Conservation (phyloP, 495 filamentous ascomycete genomes). For the Oleoguttula mirabilis region DNA sequence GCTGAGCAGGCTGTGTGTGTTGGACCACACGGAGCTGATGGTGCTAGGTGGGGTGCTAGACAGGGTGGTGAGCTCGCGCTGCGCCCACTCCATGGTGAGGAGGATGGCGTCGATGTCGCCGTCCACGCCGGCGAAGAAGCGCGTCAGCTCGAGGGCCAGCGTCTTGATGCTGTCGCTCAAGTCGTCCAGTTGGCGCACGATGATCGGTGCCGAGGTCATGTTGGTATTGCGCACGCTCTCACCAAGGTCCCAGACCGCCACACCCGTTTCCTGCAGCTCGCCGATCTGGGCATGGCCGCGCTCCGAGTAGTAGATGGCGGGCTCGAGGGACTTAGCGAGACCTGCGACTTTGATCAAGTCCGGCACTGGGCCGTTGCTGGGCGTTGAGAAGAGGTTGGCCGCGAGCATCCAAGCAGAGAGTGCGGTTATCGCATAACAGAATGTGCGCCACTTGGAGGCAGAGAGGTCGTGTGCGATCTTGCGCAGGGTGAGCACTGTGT, state of each 20-base stretch:
- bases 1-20: slow-evolving; percentile 64
- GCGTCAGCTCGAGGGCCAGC: slow-evolving; percentile 66
- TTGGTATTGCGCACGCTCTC: slow-evolving; percentile 80
- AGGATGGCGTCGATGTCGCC: slow-evolving; percentile 84
- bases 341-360: slow-evolving; percentile 83
- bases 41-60: slow-evolving; percentile 43
- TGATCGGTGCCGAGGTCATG: slow-evolving; percentile 75
- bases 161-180: slow-evolving; percentile 71
- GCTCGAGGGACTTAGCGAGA: slow-evolving; percentile 79
- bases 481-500: slow-evolving; percentile 51
- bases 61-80: slow-evolving; percentile 57
- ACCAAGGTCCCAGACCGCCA: slow-evolving; percentile 84
- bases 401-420: slow-evolving; percentile 45
- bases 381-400: slow-evolving; percentile 56
- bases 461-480: slow-evolving; percentile 43
- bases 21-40: slow-evolving; percentile 57
- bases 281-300: slow-evolving; percentile 73
- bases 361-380: slow-evolving; percentile 54
- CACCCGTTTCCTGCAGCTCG: slow-evolving; percentile 74
- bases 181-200: slow-evolving; percentile 71
- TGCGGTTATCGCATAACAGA: slow-evolving; percentile 41
- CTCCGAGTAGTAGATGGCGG: slow-evolving; percentile 82
- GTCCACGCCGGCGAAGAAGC: slow-evolving; percentile 84
- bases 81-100: slow-evolving; percentile 90
- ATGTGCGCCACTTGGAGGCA: slow-evolving; percentile 53